Percentiles rank a stretch among this genome's conserved stretches.
These are phyloP conservation scores for Coemansia sp. DNA, from an alignment of 192 early-diverging fungal genomes.

Conservation along the genomic window DNA sequence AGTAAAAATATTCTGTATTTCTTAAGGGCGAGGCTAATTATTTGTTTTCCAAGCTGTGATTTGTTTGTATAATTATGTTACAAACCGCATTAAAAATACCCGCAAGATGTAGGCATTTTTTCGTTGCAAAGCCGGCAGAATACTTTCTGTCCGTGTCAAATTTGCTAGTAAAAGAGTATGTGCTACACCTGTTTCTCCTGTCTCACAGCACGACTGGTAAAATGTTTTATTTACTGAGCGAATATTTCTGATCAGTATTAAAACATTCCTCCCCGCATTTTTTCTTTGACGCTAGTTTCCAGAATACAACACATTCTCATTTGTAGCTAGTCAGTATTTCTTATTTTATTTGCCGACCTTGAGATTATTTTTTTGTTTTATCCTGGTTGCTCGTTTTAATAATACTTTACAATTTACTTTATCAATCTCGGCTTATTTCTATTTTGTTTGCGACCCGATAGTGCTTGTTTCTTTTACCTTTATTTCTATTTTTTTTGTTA, in stretches of 20 bases:
- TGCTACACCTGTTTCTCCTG: neutral
- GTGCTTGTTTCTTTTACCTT: too few species aligned
- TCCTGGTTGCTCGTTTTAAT: neutral
- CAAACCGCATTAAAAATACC: neutral
- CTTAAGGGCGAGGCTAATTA: constrained; percentile 17
- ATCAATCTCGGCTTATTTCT: too few species aligned
- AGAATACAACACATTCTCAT: neutral
- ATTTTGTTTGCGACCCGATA: too few species aligned
- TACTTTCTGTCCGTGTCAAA: neutral
- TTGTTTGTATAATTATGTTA: constrained; percentile 1
- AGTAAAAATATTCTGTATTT: constrained; percentile 15
- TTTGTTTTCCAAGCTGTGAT: neutral
- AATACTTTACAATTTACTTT: neutral
- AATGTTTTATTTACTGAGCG: neutral
- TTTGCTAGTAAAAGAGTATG: neutral
- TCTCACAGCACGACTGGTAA: neutral
- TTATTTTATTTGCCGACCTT: neutral
- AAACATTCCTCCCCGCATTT: constrained; percentile 6
- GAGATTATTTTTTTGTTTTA: neutral
- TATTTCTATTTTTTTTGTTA: too few species aligned
- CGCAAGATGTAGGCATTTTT: neutral
- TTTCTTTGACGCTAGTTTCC: neutral
- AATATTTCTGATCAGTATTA: neutral
- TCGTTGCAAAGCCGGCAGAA: neutral
- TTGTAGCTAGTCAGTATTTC: too few species aligned